Base-by-base conservation (phyloP, 2,329 filamentous ascomycete genomes). In the Sporothrix schenckii region DNA sequence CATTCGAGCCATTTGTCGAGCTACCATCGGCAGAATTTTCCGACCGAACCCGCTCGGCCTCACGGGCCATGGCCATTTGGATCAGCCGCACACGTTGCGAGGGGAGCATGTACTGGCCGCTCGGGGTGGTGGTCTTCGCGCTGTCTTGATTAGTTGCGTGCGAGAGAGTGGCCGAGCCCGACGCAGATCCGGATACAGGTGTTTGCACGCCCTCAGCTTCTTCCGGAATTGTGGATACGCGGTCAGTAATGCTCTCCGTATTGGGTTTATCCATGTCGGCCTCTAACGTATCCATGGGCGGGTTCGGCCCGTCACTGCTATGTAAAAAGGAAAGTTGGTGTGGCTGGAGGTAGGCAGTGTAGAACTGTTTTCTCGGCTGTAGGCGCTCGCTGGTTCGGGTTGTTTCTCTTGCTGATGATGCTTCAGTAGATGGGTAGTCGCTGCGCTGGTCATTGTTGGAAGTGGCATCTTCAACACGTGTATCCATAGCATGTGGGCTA, bases 381-480 rank as follows among this genome's bases (percentile, higher is more conserved):
- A 16, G 68, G 10, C 53, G 66, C 19, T 34, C 39, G 19, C 66
- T 58, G 24, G 56, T 16, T 2, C 5, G n/a, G 11, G 30, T 7
- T 16, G 19, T 60, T 27, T n/a, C 13, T 19, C 13, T 24, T 16
- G 21, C 19, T 9, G 58, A 44, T 19, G 58, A 21, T 14, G 58
- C n/a, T 14, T 19, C 58, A 2, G 58, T 19, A n/a, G 58, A 27
- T 9, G 58, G 39, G 39, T 39, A 13, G 7, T 50, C 44, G 44
- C 21, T 49, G 5, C 44, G 24, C 24, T 74, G 72, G 30, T 63
- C 71, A 14, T 63, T 66, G 34, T 41, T 69, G 50, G 70, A 63
- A 14, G 74, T 67, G 70, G 74, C 73, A 21, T 19, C 72, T 34
- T 75, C 69, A 6, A 71, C 69, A 3, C 71, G 66, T 6, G 41